Evolutionary conservation across 2,329 filamentous ascomycete genomes (phyloP).

Genomic region (Colletotrichum sp.): DNA sequence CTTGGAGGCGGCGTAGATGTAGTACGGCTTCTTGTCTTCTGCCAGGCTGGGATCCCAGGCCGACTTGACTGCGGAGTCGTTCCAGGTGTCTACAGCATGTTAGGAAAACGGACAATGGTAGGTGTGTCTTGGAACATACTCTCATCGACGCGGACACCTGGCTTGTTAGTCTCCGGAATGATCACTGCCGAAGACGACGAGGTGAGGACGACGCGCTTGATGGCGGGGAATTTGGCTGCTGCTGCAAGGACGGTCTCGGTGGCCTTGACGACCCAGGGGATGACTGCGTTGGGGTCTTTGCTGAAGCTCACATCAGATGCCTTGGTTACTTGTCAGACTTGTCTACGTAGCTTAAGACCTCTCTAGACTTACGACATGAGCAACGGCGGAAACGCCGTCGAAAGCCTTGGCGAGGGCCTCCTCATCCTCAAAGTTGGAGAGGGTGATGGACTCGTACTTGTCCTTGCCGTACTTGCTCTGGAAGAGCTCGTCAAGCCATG

Average conservation of each 20-base stretch:
- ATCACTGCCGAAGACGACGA: slow-evolving; percentile 34
- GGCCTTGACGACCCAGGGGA: slow-evolving; percentile 35
- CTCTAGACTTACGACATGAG: slow-evolving; percentile 20
- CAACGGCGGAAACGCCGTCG: slow-evolving; percentile 24
- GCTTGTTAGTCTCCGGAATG: slow-evolving; percentile 21
- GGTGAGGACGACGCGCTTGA: slow-evolving; percentile 46
- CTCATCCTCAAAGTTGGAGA: slow-evolving; percentile 34
- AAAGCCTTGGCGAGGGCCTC: slow-evolving; percentile 29
- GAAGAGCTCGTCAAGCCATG: slow-evolving; percentile 33
- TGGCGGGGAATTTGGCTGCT: slow-evolving; percentile 33
- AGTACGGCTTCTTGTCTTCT: slow-evolving; percentile 21
- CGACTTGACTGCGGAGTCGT: slow-evolving; percentile 33
- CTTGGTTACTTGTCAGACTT: slow-evolving; percentile 25
- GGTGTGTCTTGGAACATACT: background rate
- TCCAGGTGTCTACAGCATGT: slow-evolving; percentile 32
- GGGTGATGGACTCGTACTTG: slow-evolving; percentile 36
- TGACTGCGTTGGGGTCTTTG: slow-evolving; percentile 41
- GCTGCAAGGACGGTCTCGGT: slow-evolving; percentile 34
- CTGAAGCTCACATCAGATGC: slow-evolving; percentile 38
- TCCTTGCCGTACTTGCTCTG: slow-evolving; percentile 35
- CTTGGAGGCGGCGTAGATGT: slow-evolving; percentile 43
- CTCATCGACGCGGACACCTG: slow-evolving; percentile 19
- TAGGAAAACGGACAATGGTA: background rate
- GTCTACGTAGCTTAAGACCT: too few relatives aligned
- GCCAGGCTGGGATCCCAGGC: slow-evolving; percentile 43